A percentile compares a stretch with the other conserved stretches of the same genome.
These are phyloP conservation scores for Cephaloascus fragrans DNA, from an alignment of 805 yeast genomes.

Conservation along the genomic window DNA sequence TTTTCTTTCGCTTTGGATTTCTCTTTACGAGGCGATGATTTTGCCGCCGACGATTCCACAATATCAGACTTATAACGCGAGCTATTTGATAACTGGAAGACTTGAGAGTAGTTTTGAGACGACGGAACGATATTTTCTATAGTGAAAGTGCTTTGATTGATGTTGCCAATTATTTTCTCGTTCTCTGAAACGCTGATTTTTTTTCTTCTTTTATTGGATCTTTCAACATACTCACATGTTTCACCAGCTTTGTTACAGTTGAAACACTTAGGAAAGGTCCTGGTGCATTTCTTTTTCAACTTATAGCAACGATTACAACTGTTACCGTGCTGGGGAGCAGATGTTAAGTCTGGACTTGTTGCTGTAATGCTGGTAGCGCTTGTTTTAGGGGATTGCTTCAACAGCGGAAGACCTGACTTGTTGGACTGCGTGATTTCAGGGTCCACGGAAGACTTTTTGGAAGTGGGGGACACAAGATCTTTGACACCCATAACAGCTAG, in stretches of 20 bases:
- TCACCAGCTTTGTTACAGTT: constrained; percentile 24
- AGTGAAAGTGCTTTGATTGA: constrained; percentile 1
- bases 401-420: too few species aligned
- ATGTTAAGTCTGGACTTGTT: too few species aligned
- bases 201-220: constrained; percentile 18
- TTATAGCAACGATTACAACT: constrained; percentile 30
- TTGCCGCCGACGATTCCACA: not conserved
- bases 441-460: too few species aligned
- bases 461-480: too few species aligned
- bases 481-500: too few species aligned
- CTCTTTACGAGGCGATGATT: not conserved
- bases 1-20: not conserved
- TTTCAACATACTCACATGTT: constrained; percentile 24
- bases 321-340: constrained; percentile 18
- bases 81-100: constrained; percentile 1
- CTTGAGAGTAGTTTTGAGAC: constrained; percentile 1
- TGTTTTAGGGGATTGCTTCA: too few species aligned
- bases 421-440: too few species aligned
- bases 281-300: constrained; percentile 30
- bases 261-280: constrained; percentile 25
- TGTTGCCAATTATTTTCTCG: constrained; percentile 2
- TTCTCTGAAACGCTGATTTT: constrained; percentile 1
- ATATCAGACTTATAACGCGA: not conserved
- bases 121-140: not conserved
- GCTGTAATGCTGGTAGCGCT: too few species aligned